Conservation (phyloP, 768 basidiomycete species). For the Amanita molliuscula region DNA sequence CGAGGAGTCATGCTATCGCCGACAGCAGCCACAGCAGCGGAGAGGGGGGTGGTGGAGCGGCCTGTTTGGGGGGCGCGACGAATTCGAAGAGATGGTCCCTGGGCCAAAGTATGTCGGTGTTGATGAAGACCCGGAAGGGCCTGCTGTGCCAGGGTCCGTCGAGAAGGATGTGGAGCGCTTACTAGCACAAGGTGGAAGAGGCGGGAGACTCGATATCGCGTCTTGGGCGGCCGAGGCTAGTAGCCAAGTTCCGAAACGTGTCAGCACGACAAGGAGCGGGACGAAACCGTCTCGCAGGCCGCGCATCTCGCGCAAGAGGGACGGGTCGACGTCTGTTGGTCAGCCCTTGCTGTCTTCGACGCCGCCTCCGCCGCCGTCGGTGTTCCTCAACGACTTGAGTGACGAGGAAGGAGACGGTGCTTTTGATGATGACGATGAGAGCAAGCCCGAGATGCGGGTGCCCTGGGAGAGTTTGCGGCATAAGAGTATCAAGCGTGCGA, state of each 20-base stretch:
- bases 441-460: conserved; percentile 1
- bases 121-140: conserved; percentile 6
- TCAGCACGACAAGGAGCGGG: too few relatives aligned
- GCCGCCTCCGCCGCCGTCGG: too few relatives aligned
- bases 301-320: too few relatives aligned
- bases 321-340: too few relatives aligned
- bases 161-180: not conserved
- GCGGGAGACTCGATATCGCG: too few relatives aligned
- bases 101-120: conserved; percentile 13
- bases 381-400: conserved; percentile 10
- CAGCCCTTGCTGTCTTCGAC: too few relatives aligned
- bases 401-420: conserved; percentile 6
- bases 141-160: not conserved
- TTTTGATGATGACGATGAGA: not conserved
- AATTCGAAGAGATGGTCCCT: conserved; percentile 15
- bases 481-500: conserved; percentile 41
- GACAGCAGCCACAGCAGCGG: not conserved
- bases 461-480: conserved; percentile 38
- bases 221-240: too few relatives aligned
- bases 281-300: too few relatives aligned
- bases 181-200: too few relatives aligned
- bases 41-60: not conserved
- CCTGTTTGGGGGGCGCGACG: conserved; percentile 4
- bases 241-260: too few relatives aligned
- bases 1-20: not conserved